Conservation (phyloP, 1,284 basidiomycete genomes). For the Microbotryum lychnidis-dioicae region DNA sequence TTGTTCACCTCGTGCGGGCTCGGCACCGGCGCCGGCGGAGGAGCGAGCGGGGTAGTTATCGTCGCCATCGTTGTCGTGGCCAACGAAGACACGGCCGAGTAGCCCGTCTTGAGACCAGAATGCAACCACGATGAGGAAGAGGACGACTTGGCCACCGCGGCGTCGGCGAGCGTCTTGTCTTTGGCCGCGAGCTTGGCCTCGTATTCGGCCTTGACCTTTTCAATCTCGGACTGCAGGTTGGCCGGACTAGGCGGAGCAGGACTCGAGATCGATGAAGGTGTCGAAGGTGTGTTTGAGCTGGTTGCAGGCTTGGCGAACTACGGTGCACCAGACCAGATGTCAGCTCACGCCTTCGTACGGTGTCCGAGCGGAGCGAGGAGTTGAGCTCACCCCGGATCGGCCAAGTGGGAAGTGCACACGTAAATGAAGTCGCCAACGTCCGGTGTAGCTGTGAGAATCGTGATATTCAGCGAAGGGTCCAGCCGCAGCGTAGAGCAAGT, state of each 20-base stretch:
- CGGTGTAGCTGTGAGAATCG: constrained; percentile 5
- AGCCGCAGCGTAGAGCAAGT: not conserved
- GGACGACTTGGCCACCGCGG: not conserved
- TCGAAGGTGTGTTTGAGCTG: not conserved
- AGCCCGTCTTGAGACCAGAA: constrained; percentile 11
- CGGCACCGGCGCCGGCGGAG: constrained; percentile 7
- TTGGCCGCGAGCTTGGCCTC: constrained; percentile 20
- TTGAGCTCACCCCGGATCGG: constrained; percentile 24
- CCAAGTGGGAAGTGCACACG: constrained; percentile 12
- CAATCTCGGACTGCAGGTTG: constrained; percentile 22
- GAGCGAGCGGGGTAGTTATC: constrained; percentile 3
- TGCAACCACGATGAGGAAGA: constrained; percentile 7
- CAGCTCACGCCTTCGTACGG: too few relatives aligned
- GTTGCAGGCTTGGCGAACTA: constrained; percentile 28
- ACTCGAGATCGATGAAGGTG: not conserved
- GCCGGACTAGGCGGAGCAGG: not conserved
- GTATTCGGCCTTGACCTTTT: constrained; percentile 27
- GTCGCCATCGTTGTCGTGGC: constrained; percentile 9
- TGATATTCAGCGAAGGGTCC: not conserved
- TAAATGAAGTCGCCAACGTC: constrained; percentile 26
- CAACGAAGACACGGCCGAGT: constrained; percentile 19
- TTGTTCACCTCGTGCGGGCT: constrained; percentile 4
- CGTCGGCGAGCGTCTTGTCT: not conserved
- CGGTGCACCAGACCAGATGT: not conserved
- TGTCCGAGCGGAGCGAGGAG: not conserved